A percentile compares a stretch with the other conserved stretches of the same genome.
Conservation (phyloP, 75 land plant genomes). For the Larix kaempferi region DNA sequence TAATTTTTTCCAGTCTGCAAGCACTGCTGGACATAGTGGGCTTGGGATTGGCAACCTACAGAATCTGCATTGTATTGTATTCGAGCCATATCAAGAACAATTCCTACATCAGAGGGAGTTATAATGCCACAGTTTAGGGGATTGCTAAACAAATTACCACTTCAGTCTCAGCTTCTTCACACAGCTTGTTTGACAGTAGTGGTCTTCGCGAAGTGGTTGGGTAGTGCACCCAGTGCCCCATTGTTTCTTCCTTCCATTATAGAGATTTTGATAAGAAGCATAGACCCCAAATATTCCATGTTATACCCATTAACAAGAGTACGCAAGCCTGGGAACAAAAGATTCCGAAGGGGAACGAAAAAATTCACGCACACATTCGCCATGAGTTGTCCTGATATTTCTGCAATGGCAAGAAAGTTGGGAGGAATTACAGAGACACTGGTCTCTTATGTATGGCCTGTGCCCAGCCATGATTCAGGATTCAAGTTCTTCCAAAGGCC, state of each 20-base stretch:
- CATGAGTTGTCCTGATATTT: too few relatives aligned
- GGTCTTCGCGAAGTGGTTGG: slow-evolving; percentile 96
- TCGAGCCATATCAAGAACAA: slow-evolving; percentile 73
- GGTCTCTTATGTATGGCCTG: too few relatives aligned
- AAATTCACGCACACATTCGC: too few relatives aligned
- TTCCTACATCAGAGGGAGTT: slow-evolving; percentile 66
- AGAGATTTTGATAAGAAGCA: slow-evolving; percentile 68
- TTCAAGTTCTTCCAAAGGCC: too few relatives aligned
- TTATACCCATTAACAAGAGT: too few relatives aligned
- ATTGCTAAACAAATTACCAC: slow-evolving; percentile 79
- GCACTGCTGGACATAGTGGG: slow-evolving; percentile 36
- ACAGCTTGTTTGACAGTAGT: slow-evolving; percentile 91
- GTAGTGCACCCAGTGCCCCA: slow-evolving; percentile 55
- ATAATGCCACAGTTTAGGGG: slow-evolving; percentile 84
- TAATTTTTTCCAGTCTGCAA: slow-evolving; percentile 71
- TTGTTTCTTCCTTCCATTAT: slow-evolving; percentile 60
- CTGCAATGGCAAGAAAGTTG: too few relatives aligned
- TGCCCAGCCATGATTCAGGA: too few relatives aligned
- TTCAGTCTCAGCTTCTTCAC: slow-evolving; percentile 72
- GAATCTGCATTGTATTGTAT: slow-evolving; percentile 91
- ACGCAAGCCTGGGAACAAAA: too few relatives aligned
- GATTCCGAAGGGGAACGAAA: too few relatives aligned
- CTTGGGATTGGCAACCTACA: slow-evolving; percentile 72
- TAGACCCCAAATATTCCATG: too few relatives aligned
- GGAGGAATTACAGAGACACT: too few relatives aligned